Conservation (phyloP, 2,329 filamentous ascomycete species). For the Sarocladium oryzae region DNA sequence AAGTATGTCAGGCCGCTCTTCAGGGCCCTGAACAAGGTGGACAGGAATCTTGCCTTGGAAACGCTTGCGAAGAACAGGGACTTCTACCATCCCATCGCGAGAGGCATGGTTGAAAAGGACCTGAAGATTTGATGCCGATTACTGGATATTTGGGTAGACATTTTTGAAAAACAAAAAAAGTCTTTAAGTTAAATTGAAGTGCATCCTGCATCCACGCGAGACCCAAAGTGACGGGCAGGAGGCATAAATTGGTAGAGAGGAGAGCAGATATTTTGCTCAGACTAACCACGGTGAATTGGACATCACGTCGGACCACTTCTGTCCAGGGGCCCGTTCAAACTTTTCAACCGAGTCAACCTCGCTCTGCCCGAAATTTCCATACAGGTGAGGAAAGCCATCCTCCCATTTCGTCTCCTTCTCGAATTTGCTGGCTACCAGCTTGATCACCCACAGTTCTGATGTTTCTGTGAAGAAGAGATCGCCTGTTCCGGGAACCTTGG, state of each 20-base stretch:
- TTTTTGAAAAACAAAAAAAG: no score
- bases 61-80: constrained; percentile 84
- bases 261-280: no score
- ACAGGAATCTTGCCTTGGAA: constrained; percentile 66
- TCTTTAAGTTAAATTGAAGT: no score
- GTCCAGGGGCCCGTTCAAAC: constrained; percentile 36
- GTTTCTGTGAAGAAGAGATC: constrained; percentile 35
- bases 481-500: constrained; percentile 38
- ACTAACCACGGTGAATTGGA: constrained; percentile 34
- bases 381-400: constrained; percentile 51
- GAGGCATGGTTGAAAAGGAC: constrained; percentile 80
- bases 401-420: constrained; percentile 47
- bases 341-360: constrained; percentile 42
- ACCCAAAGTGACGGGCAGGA: no score
- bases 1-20: constrained; percentile 92
- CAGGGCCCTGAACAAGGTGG: constrained; percentile 65
- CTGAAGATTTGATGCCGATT: constrained; percentile 36
- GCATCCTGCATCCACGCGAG: no score
- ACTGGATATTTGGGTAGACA: no score
- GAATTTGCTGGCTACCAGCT: constrained; percentile 43
- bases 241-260: no score
- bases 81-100: constrained; percentile 95
- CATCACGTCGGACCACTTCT: constrained; percentile 43
- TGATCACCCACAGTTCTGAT: constrained; percentile 42
- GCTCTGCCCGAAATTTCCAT: constrained; percentile 47